phyloP scores from a whole-genome alignment of 306 rosid genomes.

The Prunus kanzakura region DNA sequence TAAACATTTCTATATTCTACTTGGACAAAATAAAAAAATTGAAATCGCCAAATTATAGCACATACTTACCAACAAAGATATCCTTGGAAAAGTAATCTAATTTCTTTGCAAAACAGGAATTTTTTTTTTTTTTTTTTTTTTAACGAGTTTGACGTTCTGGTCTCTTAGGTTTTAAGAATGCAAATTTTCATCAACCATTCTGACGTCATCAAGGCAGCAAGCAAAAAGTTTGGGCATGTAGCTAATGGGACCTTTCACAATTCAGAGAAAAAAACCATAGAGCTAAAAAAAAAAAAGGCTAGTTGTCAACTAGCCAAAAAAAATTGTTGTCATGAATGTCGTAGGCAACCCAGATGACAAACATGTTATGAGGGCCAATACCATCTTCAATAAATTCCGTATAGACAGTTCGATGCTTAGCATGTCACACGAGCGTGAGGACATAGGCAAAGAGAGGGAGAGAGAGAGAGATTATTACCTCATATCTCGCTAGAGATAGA shows the following conservation, averaged over 20 bases:
- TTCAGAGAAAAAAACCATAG: not conserved
- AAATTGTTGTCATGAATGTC: not conserved
- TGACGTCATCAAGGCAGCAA: not conserved
- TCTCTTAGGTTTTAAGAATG: not conserved
- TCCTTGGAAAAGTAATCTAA: not conserved
- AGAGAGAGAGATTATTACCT: constrained; percentile 52
- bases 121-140: not conserved
- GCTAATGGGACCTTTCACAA: not conserved
- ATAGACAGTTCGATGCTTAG: not conserved
- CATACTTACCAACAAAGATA: not conserved
- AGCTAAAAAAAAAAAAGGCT: not conserved
- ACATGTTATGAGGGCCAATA: not conserved
- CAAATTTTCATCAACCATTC: not conserved
- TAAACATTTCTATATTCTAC: not conserved
- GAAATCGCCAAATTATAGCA: not conserved
- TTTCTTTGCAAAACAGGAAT: not conserved
- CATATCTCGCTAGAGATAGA: constrained; percentile 45
- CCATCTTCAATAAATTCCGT: not conserved
- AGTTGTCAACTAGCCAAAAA: too few species aligned
- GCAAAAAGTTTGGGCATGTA: not conserved
- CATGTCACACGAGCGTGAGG: not conserved
- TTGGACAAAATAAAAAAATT: not conserved
- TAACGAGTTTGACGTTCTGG: not conserved
- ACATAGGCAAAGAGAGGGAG: not conserved
- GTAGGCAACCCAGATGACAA: constrained; percentile 1